Evolutionary conservation across 108 stramenopile genomes (phyloP).

Genomic region (Phaeodactylum tricornutum): DNA sequence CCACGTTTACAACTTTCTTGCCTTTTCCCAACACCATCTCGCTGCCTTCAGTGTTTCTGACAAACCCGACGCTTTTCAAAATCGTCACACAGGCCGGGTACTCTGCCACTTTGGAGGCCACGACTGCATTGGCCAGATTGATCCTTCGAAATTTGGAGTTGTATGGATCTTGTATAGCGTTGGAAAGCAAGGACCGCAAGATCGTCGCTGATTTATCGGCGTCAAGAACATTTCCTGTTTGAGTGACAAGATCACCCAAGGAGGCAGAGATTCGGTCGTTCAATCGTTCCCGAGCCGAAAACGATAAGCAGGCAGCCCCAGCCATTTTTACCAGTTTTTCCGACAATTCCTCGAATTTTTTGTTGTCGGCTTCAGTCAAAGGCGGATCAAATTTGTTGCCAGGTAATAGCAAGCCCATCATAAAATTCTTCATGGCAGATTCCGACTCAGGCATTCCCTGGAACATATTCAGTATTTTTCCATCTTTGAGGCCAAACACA

Average conservation of each 20-base stretch:
- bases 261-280: slow-evolving; percentile 34
- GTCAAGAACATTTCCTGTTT: slow-evolving; percentile 37
- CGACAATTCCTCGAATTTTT: slow-evolving; percentile 51
- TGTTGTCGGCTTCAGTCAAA: slow-evolving; percentile 36
- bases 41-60: slow-evolving; percentile 19
- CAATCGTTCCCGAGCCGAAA: slow-evolving; percentile 60
- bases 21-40: slow-evolving; percentile 41
- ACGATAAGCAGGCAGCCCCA: slow-evolving; percentile 64
- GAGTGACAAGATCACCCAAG: slow-evolving; percentile 53
- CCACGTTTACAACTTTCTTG: slow-evolving; percentile 65
- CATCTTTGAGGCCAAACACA: slow-evolving; percentile 73
- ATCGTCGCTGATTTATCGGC: slow-evolving; percentile 66
- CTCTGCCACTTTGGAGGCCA: slow-evolving; percentile 48
- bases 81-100: slow-evolving; percentile 39
- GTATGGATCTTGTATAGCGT: slow-evolving; percentile 58
- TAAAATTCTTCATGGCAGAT: slow-evolving; percentile 59
- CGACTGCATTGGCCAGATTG: slow-evolving; percentile 64
- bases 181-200: slow-evolving; percentile 52
- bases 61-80: slow-evolving; percentile 62
- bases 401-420: slow-evolving; percentile 68
- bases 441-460: slow-evolving; percentile 73
- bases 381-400: slow-evolving; percentile 46
- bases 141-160: slow-evolving; percentile 59
- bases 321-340: slow-evolving; percentile 57
- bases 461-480: slow-evolving; percentile 72